Conservation (phyloP, 2,329 filamentous ascomycete genomes). For the Magnaporthales sp. region DNA sequence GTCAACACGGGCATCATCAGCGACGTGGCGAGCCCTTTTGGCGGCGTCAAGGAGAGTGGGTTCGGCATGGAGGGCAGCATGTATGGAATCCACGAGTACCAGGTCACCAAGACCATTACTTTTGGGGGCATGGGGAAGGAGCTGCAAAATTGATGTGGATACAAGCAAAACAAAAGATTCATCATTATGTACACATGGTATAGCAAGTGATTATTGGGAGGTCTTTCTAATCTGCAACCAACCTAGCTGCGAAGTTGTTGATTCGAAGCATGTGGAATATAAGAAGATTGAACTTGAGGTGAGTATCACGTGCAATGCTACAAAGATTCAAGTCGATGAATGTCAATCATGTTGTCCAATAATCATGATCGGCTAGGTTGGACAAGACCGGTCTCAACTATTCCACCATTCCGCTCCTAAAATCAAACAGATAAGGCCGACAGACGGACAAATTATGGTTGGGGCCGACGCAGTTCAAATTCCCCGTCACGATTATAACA, state of each 20-base stretch:
- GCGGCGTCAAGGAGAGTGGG: slow-evolving; percentile 74
- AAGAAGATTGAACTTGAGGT: not conserved
- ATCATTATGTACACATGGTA: not conserved
- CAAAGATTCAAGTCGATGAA: not conserved
- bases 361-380: not conserved
- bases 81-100: slow-evolving; percentile 71
- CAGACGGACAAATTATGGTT: not conserved
- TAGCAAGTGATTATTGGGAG: not conserved
- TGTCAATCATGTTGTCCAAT: not conserved
- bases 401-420: not conserved
- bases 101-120: slow-evolving; percentile 61
- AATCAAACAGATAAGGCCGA: not conserved
- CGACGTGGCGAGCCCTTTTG: slow-evolving; percentile 55
- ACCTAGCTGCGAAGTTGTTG: not conserved
- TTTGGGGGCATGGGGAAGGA: slow-evolving; percentile 46
- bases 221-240: not conserved
- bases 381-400: not conserved
- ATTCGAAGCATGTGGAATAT: not conserved
- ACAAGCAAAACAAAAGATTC: not conserved
- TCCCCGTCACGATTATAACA: not conserved
- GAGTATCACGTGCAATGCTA: not conserved
- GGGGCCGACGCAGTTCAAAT: not conserved
- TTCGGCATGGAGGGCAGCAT: slow-evolving; percentile 72
- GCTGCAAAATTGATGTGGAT: slow-evolving; percentile 31
- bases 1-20: slow-evolving; percentile 67